Evolutionary conservation across 106 monocot species (phyloP).

Genomic region (Narthecium ossifragum): DNA sequence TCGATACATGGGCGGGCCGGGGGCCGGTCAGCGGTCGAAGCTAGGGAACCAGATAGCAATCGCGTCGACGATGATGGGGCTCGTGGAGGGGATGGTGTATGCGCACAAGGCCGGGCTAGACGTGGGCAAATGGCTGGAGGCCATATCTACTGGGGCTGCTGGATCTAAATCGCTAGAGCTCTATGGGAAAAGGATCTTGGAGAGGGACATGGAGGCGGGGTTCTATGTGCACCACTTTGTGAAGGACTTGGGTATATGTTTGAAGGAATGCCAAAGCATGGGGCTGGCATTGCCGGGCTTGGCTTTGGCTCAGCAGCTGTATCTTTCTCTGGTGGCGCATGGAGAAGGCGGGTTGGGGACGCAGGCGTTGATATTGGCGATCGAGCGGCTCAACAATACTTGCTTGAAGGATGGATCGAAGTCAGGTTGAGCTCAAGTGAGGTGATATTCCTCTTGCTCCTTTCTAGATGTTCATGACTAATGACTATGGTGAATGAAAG

Average conservation of each 20-base stretch:
- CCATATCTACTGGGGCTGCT: constrained; percentile 75
- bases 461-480: no score
- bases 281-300: constrained; percentile 79
- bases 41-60: constrained; percentile 91
- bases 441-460: background rate
- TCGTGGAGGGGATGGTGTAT: constrained; percentile 88
- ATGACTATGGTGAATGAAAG: no score
- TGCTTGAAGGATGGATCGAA: constrained; percentile 23
- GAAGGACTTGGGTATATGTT: constrained; percentile 90
- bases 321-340: constrained; percentile 73
- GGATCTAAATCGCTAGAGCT: constrained; percentile 76
- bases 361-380: constrained; percentile 68
- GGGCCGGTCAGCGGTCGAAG: constrained; percentile 75
- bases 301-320: constrained; percentile 83
- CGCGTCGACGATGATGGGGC: constrained; percentile 83
- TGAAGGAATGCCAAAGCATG: constrained; percentile 83
- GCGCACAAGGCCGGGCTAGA: constrained; percentile 81
- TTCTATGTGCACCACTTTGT: constrained; percentile 92
- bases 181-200: constrained; percentile 75
- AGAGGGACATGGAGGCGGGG: constrained; percentile 78
- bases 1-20: constrained; percentile 85
- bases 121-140: constrained; percentile 64
- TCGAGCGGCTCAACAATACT: constrained; percentile 80
- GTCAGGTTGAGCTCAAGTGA: background rate
- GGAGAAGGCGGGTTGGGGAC: constrained; percentile 74